phyloP scores from a whole-genome alignment of 257 asterid genomes.

The Scutellaria galericulata region DNA sequence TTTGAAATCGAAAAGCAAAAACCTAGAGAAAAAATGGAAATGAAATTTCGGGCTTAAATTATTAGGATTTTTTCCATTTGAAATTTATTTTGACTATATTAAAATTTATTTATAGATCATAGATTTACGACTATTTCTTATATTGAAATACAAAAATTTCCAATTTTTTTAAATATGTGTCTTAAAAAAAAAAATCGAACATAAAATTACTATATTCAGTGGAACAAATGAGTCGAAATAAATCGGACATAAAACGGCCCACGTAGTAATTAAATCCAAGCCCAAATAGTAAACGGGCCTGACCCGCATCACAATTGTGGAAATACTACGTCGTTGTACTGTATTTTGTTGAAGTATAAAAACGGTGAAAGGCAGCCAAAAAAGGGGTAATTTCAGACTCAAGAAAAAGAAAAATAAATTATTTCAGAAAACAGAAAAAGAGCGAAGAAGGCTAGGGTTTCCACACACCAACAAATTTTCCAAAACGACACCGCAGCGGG shows the following conservation, averaged over 20 bases:
- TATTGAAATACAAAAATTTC: no score
- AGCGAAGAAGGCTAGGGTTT: slow-evolving; percentile 62
- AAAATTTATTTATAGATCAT: no score
- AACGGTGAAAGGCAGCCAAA: not conserved
- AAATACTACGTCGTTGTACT: not conserved
- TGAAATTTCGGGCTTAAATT: not conserved
- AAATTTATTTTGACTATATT: no score
- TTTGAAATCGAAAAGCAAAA: slow-evolving; percentile 6
- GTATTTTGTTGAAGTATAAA: not conserved
- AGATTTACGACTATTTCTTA: no score
- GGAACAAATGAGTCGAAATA: no score
- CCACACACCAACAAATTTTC: slow-evolving; percentile 30
- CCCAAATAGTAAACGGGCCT: not conserved
- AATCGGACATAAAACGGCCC: not conserved
- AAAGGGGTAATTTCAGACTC: not conserved
- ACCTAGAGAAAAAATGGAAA: slow-evolving; percentile 27
- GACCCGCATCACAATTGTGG: not conserved
- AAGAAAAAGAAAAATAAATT: slow-evolving; percentile 1
- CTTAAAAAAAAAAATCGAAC: no score
- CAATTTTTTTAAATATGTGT: no score
- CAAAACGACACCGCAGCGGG: slow-evolving; percentile 42
- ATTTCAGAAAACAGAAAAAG: slow-evolving; percentile 6
- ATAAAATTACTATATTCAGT: not conserved
- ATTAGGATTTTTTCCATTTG: not conserved
- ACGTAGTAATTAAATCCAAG: not conserved